phyloP scores from a whole-genome alignment of 257 asterid genomes.

The Solanum medicagineum region DNA sequence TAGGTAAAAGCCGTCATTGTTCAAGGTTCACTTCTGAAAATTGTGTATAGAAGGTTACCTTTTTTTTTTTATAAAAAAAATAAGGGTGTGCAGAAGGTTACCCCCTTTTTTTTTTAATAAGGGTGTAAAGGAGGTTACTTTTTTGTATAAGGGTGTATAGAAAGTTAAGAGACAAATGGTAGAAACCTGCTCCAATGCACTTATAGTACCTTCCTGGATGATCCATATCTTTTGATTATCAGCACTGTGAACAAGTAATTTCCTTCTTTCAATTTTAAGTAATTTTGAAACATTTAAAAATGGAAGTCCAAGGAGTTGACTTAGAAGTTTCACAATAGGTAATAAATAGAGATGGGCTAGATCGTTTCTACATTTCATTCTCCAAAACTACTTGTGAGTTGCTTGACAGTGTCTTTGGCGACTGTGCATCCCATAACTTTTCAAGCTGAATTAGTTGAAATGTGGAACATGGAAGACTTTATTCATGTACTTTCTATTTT shows the following conservation, averaged over 20 bases:
- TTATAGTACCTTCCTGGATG: not conserved
- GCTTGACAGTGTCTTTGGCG: not conserved
- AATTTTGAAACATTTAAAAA: not conserved
- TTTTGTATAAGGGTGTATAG: too few relatives aligned
- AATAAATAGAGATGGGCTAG: not conserved
- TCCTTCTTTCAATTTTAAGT: not conserved
- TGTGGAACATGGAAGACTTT: not conserved
- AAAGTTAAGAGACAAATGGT: not conserved
- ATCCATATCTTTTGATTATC: not conserved
- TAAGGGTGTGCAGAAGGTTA: not conserved
- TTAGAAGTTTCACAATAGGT: not conserved
- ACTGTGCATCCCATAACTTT: not conserved
- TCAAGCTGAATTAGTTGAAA: not conserved
- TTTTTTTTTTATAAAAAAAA: not conserved
- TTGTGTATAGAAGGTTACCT: not conserved
- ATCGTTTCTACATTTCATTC: not conserved
- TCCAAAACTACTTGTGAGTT: not conserved
- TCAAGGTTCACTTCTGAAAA: not conserved
- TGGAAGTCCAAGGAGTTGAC: not conserved
- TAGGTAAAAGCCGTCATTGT: not conserved
- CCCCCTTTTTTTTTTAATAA: not conserved
- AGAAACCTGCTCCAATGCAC: not conserved
- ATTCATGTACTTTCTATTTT: not conserved
- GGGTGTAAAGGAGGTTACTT: not conserved
- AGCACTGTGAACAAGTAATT: not conserved